phyloP scores from a whole-genome alignment of 2,329 filamentous ascomycete genomes.

The Apiospora koreana region DNA sequence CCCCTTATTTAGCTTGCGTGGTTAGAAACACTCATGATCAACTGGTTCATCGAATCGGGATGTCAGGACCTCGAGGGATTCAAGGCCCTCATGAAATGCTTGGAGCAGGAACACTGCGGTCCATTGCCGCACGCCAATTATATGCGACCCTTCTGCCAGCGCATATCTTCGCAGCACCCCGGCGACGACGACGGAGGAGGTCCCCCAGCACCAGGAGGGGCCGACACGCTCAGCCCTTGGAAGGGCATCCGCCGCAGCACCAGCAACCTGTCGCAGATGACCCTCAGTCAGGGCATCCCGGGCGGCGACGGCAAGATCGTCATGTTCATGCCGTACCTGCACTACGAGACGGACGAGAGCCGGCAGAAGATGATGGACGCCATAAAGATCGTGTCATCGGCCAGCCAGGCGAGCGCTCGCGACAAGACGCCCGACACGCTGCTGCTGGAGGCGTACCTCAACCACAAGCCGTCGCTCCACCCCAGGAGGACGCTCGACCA shows the following conservation, averaged over 20 bases:
- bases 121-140: slow-evolving; percentile 60
- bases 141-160: slow-evolving; percentile 61
- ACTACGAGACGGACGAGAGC: slow-evolving; percentile 61
- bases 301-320: slow-evolving; percentile 34
- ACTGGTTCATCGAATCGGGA: slow-evolving; percentile 64
- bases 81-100: slow-evolving; percentile 62
- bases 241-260: slow-evolving; percentile 19
- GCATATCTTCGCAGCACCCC: slow-evolving; percentile 40
- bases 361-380: slow-evolving; percentile 58
- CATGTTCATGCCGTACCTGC: slow-evolving; percentile 62
- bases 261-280: slow-evolving; percentile 23
- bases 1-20: slow-evolving; percentile 50
- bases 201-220: slow-evolving; percentile 24
- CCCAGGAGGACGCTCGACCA: slow-evolving; percentile 65
- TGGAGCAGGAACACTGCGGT: slow-evolving; percentile 62
- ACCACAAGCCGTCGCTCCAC: slow-evolving; percentile 51
- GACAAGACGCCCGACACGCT: slow-evolving; percentile 41
- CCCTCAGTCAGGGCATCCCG: slow-evolving; percentile 18
- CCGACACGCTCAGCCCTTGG: slow-evolving; percentile 18
- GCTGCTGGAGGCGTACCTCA: slow-evolving; percentile 49
- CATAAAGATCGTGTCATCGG: slow-evolving; percentile 36
- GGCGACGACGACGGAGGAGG: slow-evolving; percentile 30
- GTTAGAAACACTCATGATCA: slow-evolving; percentile 60
- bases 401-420: slow-evolving; percentile 31
- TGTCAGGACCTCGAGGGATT: slow-evolving; percentile 64